These are phyloP conservation scores for Botrytis elliptica DNA, from an alignment of 2,329 filamentous ascomycete species.

Conservation along the genomic window DNA sequence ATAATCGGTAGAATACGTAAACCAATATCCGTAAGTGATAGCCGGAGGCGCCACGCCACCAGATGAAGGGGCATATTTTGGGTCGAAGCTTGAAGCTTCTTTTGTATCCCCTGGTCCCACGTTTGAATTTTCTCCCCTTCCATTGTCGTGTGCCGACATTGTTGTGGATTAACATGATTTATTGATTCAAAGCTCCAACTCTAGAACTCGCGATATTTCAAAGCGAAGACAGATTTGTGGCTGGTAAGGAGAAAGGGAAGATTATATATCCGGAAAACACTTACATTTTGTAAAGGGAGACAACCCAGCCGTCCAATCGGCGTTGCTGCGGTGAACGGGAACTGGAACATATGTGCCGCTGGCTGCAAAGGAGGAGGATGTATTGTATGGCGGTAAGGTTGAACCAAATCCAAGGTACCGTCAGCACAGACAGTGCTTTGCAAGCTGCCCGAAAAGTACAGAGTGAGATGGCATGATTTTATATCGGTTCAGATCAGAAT, in stretches of 20 bases:
- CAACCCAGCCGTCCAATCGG: background rate
- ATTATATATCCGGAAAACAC: background rate
- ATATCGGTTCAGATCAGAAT: background rate
- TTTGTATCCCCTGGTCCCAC: background rate
- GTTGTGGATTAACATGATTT: background rate
- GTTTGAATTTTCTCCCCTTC: background rate
- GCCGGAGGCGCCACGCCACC: conserved; percentile 16
- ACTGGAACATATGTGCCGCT: background rate
- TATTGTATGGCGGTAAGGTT: conserved; percentile 7
- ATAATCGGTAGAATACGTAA: background rate
- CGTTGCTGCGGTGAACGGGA: background rate
- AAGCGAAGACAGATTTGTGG: background rate
- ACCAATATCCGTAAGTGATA: background rate
- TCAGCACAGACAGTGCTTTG: background rate
- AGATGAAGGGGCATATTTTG: conserved; percentile 7
- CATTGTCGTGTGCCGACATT: background rate
- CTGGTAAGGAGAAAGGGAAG: background rate
- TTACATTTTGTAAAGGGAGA: background rate
- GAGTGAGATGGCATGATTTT: conserved; percentile 4
- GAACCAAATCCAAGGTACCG: conserved; percentile 1
- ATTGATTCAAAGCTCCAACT: background rate
- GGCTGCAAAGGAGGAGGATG: background rate
- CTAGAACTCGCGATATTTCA: background rate
- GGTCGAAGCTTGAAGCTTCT: conserved; percentile 1
- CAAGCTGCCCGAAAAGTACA: background rate